Conservation (phyloP, 352 stramenopile genomes). For the Phytophthora pluvialis region DNA sequence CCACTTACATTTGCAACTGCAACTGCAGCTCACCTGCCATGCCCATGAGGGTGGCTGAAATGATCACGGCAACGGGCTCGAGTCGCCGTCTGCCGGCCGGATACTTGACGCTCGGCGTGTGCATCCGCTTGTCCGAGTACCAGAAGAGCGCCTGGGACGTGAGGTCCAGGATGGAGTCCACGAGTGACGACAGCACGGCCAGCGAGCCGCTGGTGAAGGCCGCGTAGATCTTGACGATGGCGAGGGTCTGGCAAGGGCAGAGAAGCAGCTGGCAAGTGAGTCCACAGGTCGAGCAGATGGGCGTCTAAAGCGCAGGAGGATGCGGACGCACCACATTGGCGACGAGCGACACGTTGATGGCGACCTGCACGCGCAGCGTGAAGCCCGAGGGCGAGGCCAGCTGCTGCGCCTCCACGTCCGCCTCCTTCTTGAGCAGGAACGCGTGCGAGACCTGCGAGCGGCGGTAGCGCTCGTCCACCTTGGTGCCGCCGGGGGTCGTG, state of each 20-base stretch:
- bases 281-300: conserved; percentile 1
- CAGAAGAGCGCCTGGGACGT: conserved; percentile 94
- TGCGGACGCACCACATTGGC: conserved; percentile 71
- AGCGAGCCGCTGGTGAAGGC: conserved; percentile 89
- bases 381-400: conserved; percentile 36
- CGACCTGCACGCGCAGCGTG: conserved; percentile 57
- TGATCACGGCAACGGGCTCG: conserved; percentile 96
- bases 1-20: not conserved
- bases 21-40: conserved; percentile 83
- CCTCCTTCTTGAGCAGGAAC: conserved; percentile 68
- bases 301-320: not conserved
- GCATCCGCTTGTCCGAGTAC: conserved; percentile 94
- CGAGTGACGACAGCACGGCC: conserved; percentile 93
- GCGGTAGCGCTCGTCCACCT: conserved; percentile 34
- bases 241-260: conserved; percentile 44
- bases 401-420: conserved; percentile 50
- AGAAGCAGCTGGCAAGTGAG: conserved; percentile 4
- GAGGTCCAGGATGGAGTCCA: conserved; percentile 95
- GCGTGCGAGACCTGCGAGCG: conserved; percentile 81
- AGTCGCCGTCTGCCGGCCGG: conserved; percentile 92
- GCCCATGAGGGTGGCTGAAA: conserved; percentile 97
- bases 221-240: conserved; percentile 78
- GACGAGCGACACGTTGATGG: conserved; percentile 70
- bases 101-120: conserved; percentile 92
- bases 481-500: conserved; percentile 22